Evolutionary conservation across 768 basidiomycete genomes (phyloP).

Genomic region (Grammothele lineata): DNA sequence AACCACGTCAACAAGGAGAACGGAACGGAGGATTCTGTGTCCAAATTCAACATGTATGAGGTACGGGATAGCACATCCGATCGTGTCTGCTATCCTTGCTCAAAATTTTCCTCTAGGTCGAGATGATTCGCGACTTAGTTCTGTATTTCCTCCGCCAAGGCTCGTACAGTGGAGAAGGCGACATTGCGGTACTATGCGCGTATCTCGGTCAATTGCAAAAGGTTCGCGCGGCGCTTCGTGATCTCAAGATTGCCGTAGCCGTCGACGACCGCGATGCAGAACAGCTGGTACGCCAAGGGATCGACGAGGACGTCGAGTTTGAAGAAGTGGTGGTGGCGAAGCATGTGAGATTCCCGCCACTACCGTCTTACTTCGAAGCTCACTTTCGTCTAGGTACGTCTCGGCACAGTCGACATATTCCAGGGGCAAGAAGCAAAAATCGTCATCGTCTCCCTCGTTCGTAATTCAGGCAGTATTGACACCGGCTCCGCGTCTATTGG

Average conservation of each 20-base stretch:
- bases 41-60: conserved; percentile 67
- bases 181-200: conserved; percentile 52
- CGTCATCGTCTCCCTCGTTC: conserved; percentile 69
- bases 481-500: conserved; percentile 43
- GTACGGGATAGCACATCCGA: conserved; percentile 27
- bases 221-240: conserved; percentile 37
- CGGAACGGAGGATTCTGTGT: conserved; percentile 58
- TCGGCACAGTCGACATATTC: conserved; percentile 76
- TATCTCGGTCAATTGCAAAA: conserved; percentile 48
- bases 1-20: conserved; percentile 60
- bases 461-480: conserved; percentile 49
- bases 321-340: conserved; percentile 49
- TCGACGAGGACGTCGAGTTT: conserved; percentile 27
- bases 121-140: conserved; percentile 51
- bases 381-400: conserved; percentile 37
- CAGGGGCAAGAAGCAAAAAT: conserved; percentile 74
- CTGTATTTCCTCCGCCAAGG: conserved; percentile 50
- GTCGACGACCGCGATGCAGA: conserved; percentile 69
- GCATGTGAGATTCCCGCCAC: conserved; percentile 36
- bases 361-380: too few species aligned
- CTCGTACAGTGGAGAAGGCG: conserved; percentile 40
- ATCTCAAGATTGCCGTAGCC: conserved; percentile 49
- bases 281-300: conserved; percentile 51
- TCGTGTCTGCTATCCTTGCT: neutral
- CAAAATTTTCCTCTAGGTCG: conserved; percentile 18